Evolutionary conservation across 495 filamentous ascomycete genomes (phyloP).

Genomic region (Penicillium angulare): DNA sequence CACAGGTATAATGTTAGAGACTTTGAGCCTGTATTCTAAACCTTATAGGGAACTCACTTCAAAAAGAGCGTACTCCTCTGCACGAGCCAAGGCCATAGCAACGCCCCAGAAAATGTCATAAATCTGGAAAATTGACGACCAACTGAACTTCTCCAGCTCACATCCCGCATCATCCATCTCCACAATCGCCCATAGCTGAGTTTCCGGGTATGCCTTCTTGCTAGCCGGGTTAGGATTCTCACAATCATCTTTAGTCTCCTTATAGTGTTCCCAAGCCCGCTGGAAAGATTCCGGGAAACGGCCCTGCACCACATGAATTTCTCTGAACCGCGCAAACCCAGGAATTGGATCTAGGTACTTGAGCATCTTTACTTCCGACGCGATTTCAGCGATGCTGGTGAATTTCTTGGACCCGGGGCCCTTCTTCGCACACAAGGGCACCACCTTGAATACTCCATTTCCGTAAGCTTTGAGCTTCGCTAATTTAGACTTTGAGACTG

Average conservation of each 20-base stretch:
- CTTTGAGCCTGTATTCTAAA: background rate
- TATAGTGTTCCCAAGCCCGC: slow-evolving; percentile 62
- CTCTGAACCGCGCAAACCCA: slow-evolving; percentile 90
- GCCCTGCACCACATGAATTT: slow-evolving; percentile 70
- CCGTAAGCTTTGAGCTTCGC: slow-evolving; percentile 40
- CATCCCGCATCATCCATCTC: slow-evolving; percentile 86
- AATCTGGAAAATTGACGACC: slow-evolving; percentile 54
- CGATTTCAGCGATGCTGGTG: slow-evolving; percentile 53
- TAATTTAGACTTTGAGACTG: slow-evolving; percentile 42
- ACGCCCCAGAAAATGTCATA: slow-evolving; percentile 89
- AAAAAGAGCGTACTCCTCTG: slow-evolving; percentile 70
- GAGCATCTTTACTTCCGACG: slow-evolving; percentile 69
- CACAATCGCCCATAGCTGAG: slow-evolving; percentile 74
- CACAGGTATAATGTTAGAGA: background rate
- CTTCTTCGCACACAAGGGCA: slow-evolving; percentile 44
- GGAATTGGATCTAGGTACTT: slow-evolving; percentile 74
- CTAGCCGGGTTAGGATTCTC: slow-evolving; percentile 64
- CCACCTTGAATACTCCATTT: slow-evolving; percentile 50
- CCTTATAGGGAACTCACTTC: slow-evolving; percentile 49
- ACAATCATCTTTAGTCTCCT: slow-evolving; percentile 58
- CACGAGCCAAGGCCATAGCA: slow-evolving; percentile 71
- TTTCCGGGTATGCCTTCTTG: slow-evolving; percentile 57
- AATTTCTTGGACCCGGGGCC: slow-evolving; percentile 47
- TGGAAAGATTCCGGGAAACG: slow-evolving; percentile 61
- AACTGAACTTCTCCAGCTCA: slow-evolving; percentile 65